Evolutionary conservation across 2,329 filamentous ascomycete genomes (phyloP).

Genomic region (Sporothrix curviconia): DNA sequence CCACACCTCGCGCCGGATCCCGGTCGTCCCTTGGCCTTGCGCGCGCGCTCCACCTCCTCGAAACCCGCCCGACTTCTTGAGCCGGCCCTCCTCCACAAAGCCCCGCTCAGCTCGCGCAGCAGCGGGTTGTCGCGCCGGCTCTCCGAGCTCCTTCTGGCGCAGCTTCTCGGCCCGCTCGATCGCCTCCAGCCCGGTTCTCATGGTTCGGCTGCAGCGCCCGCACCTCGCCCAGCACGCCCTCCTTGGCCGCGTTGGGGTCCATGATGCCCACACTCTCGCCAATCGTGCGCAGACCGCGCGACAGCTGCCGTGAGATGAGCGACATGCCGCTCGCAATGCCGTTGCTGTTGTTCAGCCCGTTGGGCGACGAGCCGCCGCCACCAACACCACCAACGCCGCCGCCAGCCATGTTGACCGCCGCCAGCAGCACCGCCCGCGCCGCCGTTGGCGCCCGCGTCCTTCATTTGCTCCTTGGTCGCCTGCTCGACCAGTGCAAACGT

Average conservation of each 20-base stretch:
- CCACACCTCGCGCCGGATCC: slow-evolving; percentile 73
- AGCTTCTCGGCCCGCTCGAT: slow-evolving; percentile 96
- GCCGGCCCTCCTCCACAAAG: slow-evolving; percentile 82
- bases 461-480: slow-evolving; percentile 95
- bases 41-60: slow-evolving; percentile 82
- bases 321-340: slow-evolving; percentile 11
- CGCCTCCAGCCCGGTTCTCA: slow-evolving; percentile 82
- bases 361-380: slow-evolving; percentile 41
- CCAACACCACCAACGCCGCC: slow-evolving; percentile 47
- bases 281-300: slow-evolving; percentile 49
- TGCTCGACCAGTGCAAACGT: slow-evolving; percentile 95
- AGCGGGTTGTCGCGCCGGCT: slow-evolving; percentile 67
- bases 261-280: slow-evolving; percentile 33
- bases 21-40: slow-evolving; percentile 81
- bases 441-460: slow-evolving; percentile 52
- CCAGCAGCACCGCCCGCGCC: too few relatives aligned
- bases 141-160: slow-evolving; percentile 80
- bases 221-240: slow-evolving; percentile 86
- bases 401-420: slow-evolving; percentile 33
- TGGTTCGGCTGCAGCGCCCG: slow-evolving; percentile 91
- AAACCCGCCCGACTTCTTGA: slow-evolving; percentile 96
- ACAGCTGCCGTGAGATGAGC: slow-evolving; percentile 39
- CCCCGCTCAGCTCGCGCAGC: slow-evolving; percentile 73
- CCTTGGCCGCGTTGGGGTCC: slow-evolving; percentile 79
- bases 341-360: slow-evolving; percentile 11